phyloP scores from a whole-genome alignment of 495 filamentous ascomycete genomes.

The Neurospora sp. region DNA sequence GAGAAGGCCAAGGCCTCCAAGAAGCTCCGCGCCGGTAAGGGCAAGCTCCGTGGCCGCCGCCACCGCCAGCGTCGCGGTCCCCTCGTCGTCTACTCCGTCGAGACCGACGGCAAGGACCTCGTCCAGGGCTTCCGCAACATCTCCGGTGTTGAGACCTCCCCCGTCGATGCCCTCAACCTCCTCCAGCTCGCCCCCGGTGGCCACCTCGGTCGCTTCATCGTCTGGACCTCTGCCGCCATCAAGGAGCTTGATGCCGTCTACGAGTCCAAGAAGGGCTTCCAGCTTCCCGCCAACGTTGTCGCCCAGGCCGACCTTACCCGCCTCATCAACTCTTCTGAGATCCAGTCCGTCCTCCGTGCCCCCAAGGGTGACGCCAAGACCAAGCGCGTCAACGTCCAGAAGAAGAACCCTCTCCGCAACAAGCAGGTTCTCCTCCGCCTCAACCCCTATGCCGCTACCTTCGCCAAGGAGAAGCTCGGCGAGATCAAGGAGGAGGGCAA shows the following conservation, averaged over 20 bases:
- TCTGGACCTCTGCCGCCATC: slow-evolving; percentile 97
- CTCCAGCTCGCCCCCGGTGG: slow-evolving; percentile 97
- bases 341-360: slow-evolving; percentile 83
- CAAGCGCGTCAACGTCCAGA: slow-evolving; percentile 86
- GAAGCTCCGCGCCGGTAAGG: slow-evolving; percentile 95
- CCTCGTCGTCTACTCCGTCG: slow-evolving; percentile 90
- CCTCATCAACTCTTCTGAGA: slow-evolving; percentile 97
- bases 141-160: slow-evolving; percentile 92
- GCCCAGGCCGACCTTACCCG: slow-evolving; percentile 86
- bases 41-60: slow-evolving; percentile 89
- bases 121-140: slow-evolving; percentile 94
- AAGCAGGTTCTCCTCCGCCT: slow-evolving; percentile 93
- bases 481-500: slow-evolving; percentile 32
- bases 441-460: slow-evolving; percentile 91
- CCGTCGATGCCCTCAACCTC: slow-evolving; percentile 93
- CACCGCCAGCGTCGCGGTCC: slow-evolving; percentile 96
- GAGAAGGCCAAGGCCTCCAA: slow-evolving; percentile 87
- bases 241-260: slow-evolving; percentile 92
- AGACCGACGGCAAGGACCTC: slow-evolving; percentile 85
- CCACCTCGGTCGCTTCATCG: slow-evolving; percentile 96
- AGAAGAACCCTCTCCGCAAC: slow-evolving; percentile 99
- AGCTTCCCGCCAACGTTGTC: slow-evolving; percentile 80
- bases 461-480: slow-evolving; percentile 55
- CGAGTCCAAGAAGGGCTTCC: slow-evolving; percentile 97
- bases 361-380: slow-evolving; percentile 82